These are phyloP conservation scores for Ophiobolus disseminans DNA, from an alignment of 2,329 filamentous ascomycete genomes.

Conservation along the genomic window DNA sequence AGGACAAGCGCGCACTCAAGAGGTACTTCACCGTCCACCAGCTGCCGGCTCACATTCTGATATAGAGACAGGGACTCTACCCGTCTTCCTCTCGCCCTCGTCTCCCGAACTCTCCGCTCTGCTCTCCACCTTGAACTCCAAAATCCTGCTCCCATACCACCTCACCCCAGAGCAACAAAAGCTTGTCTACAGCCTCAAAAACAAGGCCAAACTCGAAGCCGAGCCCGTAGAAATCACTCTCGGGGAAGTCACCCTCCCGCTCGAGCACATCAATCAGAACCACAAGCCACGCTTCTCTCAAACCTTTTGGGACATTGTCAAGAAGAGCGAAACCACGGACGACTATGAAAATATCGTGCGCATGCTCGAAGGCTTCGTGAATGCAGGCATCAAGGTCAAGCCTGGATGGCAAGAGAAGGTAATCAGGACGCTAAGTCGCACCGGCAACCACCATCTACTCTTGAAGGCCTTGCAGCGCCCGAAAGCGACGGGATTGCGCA, in stretches of 20 bases:
- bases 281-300: conserved; percentile 19
- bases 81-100: conserved; percentile 51
- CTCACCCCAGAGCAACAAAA: conserved; percentile 51
- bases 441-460: conserved; percentile 36
- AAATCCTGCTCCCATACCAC: conserved; percentile 54
- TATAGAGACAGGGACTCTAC: conserved; percentile 43
- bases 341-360: conserved; percentile 48
- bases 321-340: conserved; percentile 26
- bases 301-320: conserved; percentile 21
- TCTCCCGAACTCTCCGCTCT: conserved; percentile 50
- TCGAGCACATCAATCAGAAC: conserved; percentile 41
- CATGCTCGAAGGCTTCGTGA: conserved; percentile 39
- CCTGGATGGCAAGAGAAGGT: conserved; percentile 21
- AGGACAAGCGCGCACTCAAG: conserved; percentile 26
- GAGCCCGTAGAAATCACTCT: conserved; percentile 53
- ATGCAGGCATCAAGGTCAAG: conserved; percentile 30
- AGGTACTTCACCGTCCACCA: conserved; percentile 23
- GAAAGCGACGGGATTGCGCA: conserved; percentile 31
- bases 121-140: conserved; percentile 51
- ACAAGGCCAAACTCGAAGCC: conserved; percentile 51
- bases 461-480: conserved; percentile 39
- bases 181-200: conserved; percentile 52
- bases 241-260: conserved; percentile 46
- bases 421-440: conserved; percentile 25
- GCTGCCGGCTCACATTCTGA: conserved; percentile 2